Evolutionary conservation across 2,329 filamentous ascomycete genomes (phyloP), one percentile per base, ranked within the genome.

Genomic region (Calonectria fujianensis): DNA sequence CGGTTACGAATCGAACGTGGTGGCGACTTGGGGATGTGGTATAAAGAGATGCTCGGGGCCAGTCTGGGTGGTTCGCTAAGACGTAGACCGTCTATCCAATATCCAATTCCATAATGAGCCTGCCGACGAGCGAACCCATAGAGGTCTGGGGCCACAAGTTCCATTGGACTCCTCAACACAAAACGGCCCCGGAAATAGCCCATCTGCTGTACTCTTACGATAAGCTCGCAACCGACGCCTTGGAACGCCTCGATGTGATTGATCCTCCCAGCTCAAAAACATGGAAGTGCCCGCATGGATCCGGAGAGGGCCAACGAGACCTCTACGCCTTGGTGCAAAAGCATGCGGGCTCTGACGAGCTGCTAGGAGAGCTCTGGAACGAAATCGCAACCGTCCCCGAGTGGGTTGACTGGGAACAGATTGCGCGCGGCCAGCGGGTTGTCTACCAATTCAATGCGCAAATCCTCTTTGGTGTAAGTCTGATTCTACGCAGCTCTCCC

Each of bases 381-480:
- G 88, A 95, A 80, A 87, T 94, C 71, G 93, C 91, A 72, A 92
- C 89, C 0, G 84, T 95, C 5, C 94, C 94, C 0, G 87, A 90
- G 0, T 96, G 94, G 94, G 94, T 96, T 3, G 91, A 96, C 82
- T 96, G 94, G 94, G 89, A 90, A 2, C 93, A 95, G 81, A 93
- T 96, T 71, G 87, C 89, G 74, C 88, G 94, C 80, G 94, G 94
- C 0, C 94, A 96, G 82, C 91, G 94, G 78, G 90, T 95, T 0
- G 95, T 96, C 80, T 96, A 95, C 83, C 91, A 94, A 45, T 96
- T 96, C 83, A 93, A 91, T 24, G 92, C 91, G 0, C 91, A 93
- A 0, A 90, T 90, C 29, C 84, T 95, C 27, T 93, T 92, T 10
- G 91, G 86, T 13, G 88, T 88, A 80, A 79, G 84, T 78, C 45